Conservation (phyloP, 352 stramenopile genomes). For the Pythium oligandrum region DNA sequence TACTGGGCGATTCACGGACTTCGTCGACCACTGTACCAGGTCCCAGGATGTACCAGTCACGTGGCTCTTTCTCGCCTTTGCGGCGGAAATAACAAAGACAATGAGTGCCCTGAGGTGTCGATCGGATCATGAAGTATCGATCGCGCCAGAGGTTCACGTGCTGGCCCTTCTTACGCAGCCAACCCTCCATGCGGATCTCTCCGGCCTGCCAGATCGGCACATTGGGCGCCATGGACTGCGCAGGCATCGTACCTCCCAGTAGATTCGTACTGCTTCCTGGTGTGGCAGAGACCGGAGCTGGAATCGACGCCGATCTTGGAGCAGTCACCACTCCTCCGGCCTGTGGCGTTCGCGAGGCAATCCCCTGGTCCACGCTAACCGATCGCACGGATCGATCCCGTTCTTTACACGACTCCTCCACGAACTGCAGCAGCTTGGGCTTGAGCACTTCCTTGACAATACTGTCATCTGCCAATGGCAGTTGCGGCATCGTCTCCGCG, state of each 20-base stretch:
- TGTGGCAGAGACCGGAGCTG: not conserved
- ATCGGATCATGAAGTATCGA: conserved; percentile 87
- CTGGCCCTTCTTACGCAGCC: conserved; percentile 81
- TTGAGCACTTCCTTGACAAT: conserved; percentile 70
- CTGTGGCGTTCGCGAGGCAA: not conserved
- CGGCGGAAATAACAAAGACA: conserved; percentile 83
- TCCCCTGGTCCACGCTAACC: not conserved
- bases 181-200: conserved; percentile 85
- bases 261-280: not conserved
- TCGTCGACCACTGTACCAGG: conserved; percentile 80
- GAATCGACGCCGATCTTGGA: not conserved
- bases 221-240: conserved; percentile 2
- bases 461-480: conserved; percentile 44
- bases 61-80: conserved; percentile 79
- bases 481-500: conserved; percentile 6
- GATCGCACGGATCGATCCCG: conserved; percentile 32
- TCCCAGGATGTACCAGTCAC: conserved; percentile 75
- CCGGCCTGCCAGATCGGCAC: conserved; percentile 16
- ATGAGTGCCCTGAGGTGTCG: conserved; percentile 69
- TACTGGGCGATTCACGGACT: conserved; percentile 78
- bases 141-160: conserved; percentile 85
- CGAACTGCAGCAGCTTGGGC: conserved; percentile 63
- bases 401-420: conserved; percentile 73
- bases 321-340: no score
- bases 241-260: conserved; percentile 1